Base-by-base conservation (phyloP, 2,329 filamentous ascomycete genomes). In the Phialophora macrospora region DNA sequence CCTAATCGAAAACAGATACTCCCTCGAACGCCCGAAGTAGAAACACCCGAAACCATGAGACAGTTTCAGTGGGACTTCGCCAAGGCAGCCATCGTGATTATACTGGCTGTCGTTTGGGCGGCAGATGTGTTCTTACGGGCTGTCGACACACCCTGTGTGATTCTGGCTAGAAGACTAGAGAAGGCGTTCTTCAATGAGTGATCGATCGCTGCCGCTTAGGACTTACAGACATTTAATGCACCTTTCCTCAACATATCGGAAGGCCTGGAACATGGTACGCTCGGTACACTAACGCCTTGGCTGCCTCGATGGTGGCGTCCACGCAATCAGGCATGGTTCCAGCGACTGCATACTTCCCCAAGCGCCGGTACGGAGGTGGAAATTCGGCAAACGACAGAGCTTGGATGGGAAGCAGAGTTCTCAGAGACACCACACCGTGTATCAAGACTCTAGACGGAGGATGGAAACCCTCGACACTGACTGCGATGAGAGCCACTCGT, bases 41-140 rank as follows among this genome's bases (percentile, higher is more conserved):
- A 67, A 62, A 69, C 67, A 12, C 62, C 62, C 2, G 79, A 79
- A 17, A 62, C 48, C 26, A 62, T 69, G 62, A 67, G 65, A 6
- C 76, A 77, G 65, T 80, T 79, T 64, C 76, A 77, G 55, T 59
- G 77, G 17, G 79, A 77, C 1, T 79, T 79, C 56, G 61, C 78
- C 6, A 73, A 80, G 32, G 77, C 77, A 20, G 80, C 78, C 73
- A 41, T 73, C 32, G 74, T 80, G 46, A 79, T 78, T 62, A 69
- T 80, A 3, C 72, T 77, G 3, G 63, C 79, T 20, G 74, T 83
- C 0, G 78, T 88, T 5, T 88, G 85, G 81, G 77, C 80, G 1
- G 82, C 83, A 1, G 86, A 88, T 73, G 59, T 88, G 3, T 87
- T 88, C 71, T 87, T 85, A 82, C 79, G 85, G 26, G 75, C 75